A percentile compares a stretch with the other conserved stretches of the same genome.
Evolutionary conservation across 352 stramenopile genomes (phyloP).

Genomic region (Phytophthora hybrid): DNA sequence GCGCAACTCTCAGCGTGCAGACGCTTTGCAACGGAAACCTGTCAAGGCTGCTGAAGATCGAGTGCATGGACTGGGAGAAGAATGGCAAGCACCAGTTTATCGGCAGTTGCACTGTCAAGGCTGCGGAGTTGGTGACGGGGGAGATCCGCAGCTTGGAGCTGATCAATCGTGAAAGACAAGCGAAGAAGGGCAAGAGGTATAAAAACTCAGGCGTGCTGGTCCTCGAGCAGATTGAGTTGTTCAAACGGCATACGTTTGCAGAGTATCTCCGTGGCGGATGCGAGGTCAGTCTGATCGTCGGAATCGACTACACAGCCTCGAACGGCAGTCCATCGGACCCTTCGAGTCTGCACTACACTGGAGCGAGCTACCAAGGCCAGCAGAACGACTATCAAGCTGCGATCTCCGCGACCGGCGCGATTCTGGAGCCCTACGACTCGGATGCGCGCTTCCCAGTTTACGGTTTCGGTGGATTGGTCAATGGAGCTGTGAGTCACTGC

Average conservation of each 20-base stretch:
- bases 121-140: constrained; percentile 64
- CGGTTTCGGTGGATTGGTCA: constrained; percentile 80
- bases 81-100: constrained; percentile 80
- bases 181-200: constrained; percentile 77
- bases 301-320: constrained; percentile 86
- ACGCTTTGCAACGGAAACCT: constrained; percentile 76
- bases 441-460: constrained; percentile 83
- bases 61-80: constrained; percentile 84
- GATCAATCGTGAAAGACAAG: constrained; percentile 74
- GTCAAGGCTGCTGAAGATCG: constrained; percentile 64
- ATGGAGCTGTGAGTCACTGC: constrained; percentile 70
- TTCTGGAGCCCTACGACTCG: constrained; percentile 82
- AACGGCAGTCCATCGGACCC: constrained; percentile 61
- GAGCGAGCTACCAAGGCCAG: constrained; percentile 57
- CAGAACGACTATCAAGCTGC: constrained; percentile 86
- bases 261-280: constrained; percentile 76
- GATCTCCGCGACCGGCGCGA: constrained; percentile 69
- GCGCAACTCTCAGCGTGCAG: constrained; percentile 66
- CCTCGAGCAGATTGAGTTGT: constrained; percentile 64
- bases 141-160: constrained; percentile 60
- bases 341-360: constrained; percentile 68
- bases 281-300: constrained; percentile 81
- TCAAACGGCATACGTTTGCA: constrained; percentile 76
- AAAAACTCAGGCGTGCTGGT: constrained; percentile 75
- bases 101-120: constrained; percentile 58